Evolutionary conservation across 176 grass and related monocot species (phyloP), one percentile per base, ranked within the genome.

Genomic region (Metroxylon sagu): DNA sequence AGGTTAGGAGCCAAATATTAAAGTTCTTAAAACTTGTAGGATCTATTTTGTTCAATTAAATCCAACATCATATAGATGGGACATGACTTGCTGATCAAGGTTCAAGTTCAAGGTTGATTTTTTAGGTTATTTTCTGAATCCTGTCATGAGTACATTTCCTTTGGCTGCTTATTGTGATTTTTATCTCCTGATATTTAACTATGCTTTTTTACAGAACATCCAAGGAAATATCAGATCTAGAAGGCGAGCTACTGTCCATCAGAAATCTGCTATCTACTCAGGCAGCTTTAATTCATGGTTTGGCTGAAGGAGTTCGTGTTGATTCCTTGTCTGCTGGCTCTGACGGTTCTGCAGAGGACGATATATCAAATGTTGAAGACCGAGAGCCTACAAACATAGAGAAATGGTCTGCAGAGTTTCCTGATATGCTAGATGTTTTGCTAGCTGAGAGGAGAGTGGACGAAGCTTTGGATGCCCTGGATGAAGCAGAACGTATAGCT

Each of bases 161-260:
- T 43, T 43, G 6, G 35, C 35, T 12, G 35, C 8, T 43, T 43
- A 43, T 12, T 14, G 69, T 5, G 18, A 19, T 62, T 53, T 19
- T 53, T 50, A 28, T 70, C 4, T 8, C 8, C 19, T 43, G 1
- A 43, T 1, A 43, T 43, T 14, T 3, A 43, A 43, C 35, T 14
- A 12, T 43, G 35, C 35, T 43, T 43, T 12, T 71, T 49, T 68
- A 60, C 70, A 95, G 90, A 81, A 95, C 90, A 66, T 95, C 90
- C 5, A 89, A 82, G 77, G 90, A 95, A 67, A 95, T 95, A 79
- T 95, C 90, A 17, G 90, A 95, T 63, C 83, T 95, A 19, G 90
- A 95, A 83, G 90, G 90, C 23, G 90, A 95, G 67, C 86, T 95
- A 31, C 60, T 95, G 43, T 89, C 90, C 12, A 95, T 95, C 43